These are phyloP conservation scores for Syncephalis fuscata DNA, from an alignment of 371 early-diverging fungal genomes.

Conservation along the genomic window DNA sequence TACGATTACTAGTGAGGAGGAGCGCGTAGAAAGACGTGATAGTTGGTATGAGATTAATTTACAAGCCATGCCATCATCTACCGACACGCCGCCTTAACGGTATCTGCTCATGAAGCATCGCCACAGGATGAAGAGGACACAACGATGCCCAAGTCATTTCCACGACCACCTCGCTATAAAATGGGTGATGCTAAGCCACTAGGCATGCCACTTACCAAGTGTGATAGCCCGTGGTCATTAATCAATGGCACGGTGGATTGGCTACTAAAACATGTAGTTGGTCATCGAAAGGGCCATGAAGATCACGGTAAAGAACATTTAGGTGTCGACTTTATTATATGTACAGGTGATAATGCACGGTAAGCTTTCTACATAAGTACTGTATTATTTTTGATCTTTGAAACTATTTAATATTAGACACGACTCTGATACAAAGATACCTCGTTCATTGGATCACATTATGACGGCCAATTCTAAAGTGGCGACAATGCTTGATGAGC, in stretches of 20 bases:
- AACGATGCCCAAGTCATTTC: too few relatives aligned
- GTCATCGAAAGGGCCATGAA: constrained; percentile 4
- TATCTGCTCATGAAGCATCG: too few relatives aligned
- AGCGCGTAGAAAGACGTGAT: too few relatives aligned
- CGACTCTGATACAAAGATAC: constrained; percentile 41
- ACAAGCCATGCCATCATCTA: too few relatives aligned
- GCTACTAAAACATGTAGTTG: constrained; percentile 26
- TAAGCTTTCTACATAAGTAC: constrained; percentile 7
- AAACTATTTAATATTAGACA: constrained; percentile 21
- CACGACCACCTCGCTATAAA: constrained; percentile 11
- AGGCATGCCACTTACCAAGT: constrained; percentile 40
- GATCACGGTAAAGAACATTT: too few relatives aligned
- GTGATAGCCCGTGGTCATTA: constrained; percentile 45
- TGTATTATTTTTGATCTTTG: background rate
- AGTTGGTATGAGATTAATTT: too few relatives aligned
- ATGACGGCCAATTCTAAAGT: constrained; percentile 23
- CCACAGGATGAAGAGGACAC: too few relatives aligned
- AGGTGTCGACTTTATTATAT: constrained; percentile 50
- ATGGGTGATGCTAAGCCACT: constrained; percentile 16
- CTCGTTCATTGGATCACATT: constrained; percentile 37
- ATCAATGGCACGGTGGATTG: constrained; percentile 45
- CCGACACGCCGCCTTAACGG: too few relatives aligned
- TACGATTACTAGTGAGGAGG: too few relatives aligned
- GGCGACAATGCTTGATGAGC: constrained; percentile 14
- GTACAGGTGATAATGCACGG: constrained; percentile 68